Base-by-base conservation (phyloP, 2,329 filamentous ascomycete species). In the Diaporthe sp. region DNA sequence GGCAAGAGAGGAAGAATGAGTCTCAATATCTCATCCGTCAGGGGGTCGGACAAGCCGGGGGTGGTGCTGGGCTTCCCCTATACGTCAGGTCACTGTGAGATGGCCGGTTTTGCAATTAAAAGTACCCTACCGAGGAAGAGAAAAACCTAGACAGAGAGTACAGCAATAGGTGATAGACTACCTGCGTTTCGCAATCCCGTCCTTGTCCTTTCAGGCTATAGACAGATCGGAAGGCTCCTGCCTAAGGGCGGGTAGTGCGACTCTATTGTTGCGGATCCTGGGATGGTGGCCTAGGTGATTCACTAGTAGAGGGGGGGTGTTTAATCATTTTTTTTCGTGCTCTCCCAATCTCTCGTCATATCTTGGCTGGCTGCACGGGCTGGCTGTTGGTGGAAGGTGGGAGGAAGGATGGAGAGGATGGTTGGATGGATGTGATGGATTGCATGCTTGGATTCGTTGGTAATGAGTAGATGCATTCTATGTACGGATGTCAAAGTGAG, bases 161-260 rank as follows among this genome's bases (percentile, higher is more conserved):
- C 12, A 15, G 37, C 15, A 68, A 28, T 44, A 44, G 37, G 20
- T 20, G 39, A 44, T 63, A n/a, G 60, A 20, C 37, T 28, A 28
- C 39, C 25, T 55, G 25, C 57, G 63, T 68, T 68, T 68, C 63
- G 63, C 44, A 68, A 68, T 68, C 28, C 63, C 63, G 28, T 49
- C 42, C 63, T 34, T 51, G 17, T 47, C 61, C 44, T 37, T 68
- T 68, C 63, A 68, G 63, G 63, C 63, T 68, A 68, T 51, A 68
- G 63, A n/a, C 63, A 63, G 37, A n/a, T 12, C 37, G 42, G 61
- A 65, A 28, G 42, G 25, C 44, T 67, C 39, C 61, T 37, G 44
- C 28, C 44, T 51, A 37, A 67, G 63, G 60, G 63, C 22, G 28
- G 31, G 44, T 68, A 68, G 65, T 68, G 65, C 44, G 65, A 70